phyloP scores from a whole-genome alignment of 345 rosid genomes.

The Firmiana major region DNA sequence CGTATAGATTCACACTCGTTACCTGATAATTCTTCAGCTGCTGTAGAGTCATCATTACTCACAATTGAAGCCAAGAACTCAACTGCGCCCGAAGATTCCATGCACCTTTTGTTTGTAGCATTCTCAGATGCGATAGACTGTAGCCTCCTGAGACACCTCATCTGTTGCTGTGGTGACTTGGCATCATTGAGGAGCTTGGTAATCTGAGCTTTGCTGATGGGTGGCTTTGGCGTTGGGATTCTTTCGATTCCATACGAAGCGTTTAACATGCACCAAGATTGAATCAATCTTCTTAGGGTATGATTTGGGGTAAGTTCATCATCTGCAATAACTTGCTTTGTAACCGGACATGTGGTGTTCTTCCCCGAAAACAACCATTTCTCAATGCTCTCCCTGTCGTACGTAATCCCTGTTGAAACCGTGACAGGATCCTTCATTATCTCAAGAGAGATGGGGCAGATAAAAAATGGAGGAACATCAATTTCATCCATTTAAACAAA shows the following conservation, averaged over 20 bases:
- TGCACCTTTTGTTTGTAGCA: slow-evolving; percentile 55
- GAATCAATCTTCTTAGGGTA: slow-evolving; percentile 79
- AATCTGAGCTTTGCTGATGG: slow-evolving; percentile 50
- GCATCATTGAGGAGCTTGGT: slow-evolving; percentile 48
- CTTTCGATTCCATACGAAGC: slow-evolving; percentile 78
- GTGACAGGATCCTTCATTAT: slow-evolving; percentile 79
- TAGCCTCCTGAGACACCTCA: slow-evolving; percentile 50
- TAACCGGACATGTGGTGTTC: slow-evolving; percentile 59
- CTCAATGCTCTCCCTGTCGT: slow-evolving; percentile 70
- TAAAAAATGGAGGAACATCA: slow-evolving; percentile 56
- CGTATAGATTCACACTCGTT: slow-evolving; percentile 24
- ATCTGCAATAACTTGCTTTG: slow-evolving; percentile 54
- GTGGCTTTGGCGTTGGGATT: slow-evolving; percentile 86
- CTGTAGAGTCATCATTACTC: not conserved
- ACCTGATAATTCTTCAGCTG: not conserved
- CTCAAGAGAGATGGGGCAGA: slow-evolving; percentile 68
- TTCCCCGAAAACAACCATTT: slow-evolving; percentile 56
- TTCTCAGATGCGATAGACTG: slow-evolving; percentile 49
- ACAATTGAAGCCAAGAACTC: slow-evolving; percentile 58
- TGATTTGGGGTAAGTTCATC: slow-evolving; percentile 79
- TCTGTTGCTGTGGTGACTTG: slow-evolving; percentile 38
- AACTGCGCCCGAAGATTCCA: slow-evolving; percentile 69
- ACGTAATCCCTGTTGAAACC: slow-evolving; percentile 60
- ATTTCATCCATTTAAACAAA: slow-evolving; percentile 49
- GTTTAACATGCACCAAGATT: slow-evolving; percentile 87